Evolutionary conservation across 306 rosid species (phyloP).

Genomic region (Sechiopsis laciniata): DNA sequence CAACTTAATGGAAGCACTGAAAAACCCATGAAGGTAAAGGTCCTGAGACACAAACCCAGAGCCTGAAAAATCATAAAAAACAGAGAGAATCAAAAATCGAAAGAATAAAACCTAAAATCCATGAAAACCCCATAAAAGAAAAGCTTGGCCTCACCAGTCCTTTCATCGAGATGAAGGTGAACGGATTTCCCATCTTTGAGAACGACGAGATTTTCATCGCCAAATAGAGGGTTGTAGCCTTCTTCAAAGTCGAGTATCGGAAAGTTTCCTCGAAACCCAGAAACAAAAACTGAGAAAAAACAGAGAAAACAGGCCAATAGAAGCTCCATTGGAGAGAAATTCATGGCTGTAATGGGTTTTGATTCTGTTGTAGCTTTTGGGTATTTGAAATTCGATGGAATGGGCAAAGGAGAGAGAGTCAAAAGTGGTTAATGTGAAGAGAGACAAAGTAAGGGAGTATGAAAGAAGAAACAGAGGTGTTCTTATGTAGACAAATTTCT

Average conservation of each 20-base stretch:
- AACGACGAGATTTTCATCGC: constrained; percentile 59
- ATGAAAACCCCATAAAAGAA: background rate
- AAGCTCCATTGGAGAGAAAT: constrained; percentile 27
- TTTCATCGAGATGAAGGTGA: constrained; percentile 70
- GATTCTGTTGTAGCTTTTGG: background rate
- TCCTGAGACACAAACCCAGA: constrained; percentile 97
- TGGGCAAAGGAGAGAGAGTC: constrained; percentile 34
- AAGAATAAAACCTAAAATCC: too few species aligned
- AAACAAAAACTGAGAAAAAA: constrained; percentile 25
- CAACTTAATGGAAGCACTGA: constrained; percentile 86
- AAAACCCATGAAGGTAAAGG: constrained; percentile 76
- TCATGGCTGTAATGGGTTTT: constrained; percentile 33
- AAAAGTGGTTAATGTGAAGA: constrained; percentile 31
- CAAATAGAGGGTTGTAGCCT: constrained; percentile 73
- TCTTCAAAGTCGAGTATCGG: constrained; percentile 72
- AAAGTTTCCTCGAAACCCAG: constrained; percentile 41
- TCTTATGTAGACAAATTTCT: constrained; percentile 34
- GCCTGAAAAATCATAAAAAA: constrained; percentile 37
- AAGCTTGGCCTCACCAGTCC: constrained; percentile 50
- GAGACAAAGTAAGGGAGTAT: constrained; percentile 18
- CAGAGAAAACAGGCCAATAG: background rate
- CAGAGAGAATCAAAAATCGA: constrained; percentile 10
- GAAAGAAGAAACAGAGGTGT: constrained; percentile 41
- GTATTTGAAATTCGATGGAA: constrained; percentile 13
- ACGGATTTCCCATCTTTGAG: constrained; percentile 71